These are phyloP conservation scores for Leishmania arabica DNA, from an alignment of 208 protist species.

Conservation along the genomic window DNA sequence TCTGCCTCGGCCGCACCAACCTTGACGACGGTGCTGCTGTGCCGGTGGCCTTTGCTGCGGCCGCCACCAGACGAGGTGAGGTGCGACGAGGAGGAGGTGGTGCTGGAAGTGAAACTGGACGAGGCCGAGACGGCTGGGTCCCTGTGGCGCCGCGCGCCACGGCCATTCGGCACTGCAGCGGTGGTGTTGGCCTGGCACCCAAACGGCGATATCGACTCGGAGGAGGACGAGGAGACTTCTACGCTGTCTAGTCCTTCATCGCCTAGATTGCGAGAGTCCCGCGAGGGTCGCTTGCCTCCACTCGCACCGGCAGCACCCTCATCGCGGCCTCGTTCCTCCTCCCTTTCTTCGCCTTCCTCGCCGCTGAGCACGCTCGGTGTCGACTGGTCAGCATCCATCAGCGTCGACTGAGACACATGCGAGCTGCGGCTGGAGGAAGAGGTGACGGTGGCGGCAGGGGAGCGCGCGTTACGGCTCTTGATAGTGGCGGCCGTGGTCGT, in stretches of 20 bases:
- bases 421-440: slow-evolving; percentile 14
- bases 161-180: slow-evolving; percentile 3
- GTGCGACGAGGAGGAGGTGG: neutral
- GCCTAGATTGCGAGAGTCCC: slow-evolving; percentile 24
- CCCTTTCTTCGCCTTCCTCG: slow-evolving; percentile 37
- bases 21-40: slow-evolving; percentile 15
- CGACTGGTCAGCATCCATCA: slow-evolving; percentile 41
- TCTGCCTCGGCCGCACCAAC: slow-evolving; percentile 10
- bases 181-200: neutral
- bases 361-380: slow-evolving; percentile 65
- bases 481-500: neutral
- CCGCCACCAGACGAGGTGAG: neutral
- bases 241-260: slow-evolving; percentile 17
- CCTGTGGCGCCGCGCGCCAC: neutral
- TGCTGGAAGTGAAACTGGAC: neutral
- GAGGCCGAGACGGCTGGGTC: neutral
- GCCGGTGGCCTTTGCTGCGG: slow-evolving; percentile 10
- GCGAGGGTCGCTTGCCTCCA: neutral
- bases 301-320: neutral
- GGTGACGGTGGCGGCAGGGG: neutral
- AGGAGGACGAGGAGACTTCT: neutral
- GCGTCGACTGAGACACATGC: neutral
- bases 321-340: neutral
- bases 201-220: neutral
- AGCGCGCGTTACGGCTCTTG: slow-evolving; percentile 1